Conservation (phyloP, 1,284 basidiomycete species). For the Tremellales sp. region DNA sequence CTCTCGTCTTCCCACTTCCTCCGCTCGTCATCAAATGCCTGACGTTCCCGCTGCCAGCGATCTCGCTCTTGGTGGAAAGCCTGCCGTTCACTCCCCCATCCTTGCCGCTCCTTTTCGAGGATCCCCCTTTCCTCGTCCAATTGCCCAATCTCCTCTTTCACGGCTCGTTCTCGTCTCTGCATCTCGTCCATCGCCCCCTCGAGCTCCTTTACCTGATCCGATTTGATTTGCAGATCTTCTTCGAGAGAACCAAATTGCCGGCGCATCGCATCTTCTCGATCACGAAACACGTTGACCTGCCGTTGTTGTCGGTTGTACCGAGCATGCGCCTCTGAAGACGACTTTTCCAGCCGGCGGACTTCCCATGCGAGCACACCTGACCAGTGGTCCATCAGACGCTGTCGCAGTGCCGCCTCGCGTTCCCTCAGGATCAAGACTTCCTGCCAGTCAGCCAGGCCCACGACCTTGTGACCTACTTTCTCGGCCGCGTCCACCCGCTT, state of each 20-base stretch:
- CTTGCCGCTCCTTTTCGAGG: conserved; percentile 58
- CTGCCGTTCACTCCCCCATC: conserved; percentile 47
- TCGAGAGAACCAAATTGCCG: conserved; percentile 18
- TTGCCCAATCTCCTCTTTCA: conserved; percentile 31
- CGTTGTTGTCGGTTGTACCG: conserved; percentile 21
- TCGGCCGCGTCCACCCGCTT: conserved; percentile 46
- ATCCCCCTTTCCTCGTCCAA: conserved; percentile 20
- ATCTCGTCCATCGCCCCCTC: conserved; percentile 42
- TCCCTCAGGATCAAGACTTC: conserved; percentile 45
- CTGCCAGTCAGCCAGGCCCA: conserved; percentile 19
- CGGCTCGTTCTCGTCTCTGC: conserved; percentile 32
- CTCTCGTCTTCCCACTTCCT: conserved; percentile 6
- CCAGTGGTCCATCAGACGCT: conserved; percentile 48
- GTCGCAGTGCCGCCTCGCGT: conserved; percentile 39
- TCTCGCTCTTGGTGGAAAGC: conserved; percentile 17
- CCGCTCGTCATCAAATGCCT: conserved; percentile 13
- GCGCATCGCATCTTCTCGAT: conserved; percentile 25
- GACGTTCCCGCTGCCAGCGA: conserved; percentile 13
- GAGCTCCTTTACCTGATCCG: conserved; percentile 29
- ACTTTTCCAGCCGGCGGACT: conserved; percentile 39
- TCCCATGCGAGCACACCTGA: conserved; percentile 50
- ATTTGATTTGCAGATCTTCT: conserved; percentile 14
- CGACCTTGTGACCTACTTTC: conserved; percentile 30
- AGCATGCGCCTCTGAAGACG: conserved; percentile 22
- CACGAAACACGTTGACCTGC: conserved; percentile 15